Evolutionary conservation across 2,329 filamentous ascomycete genomes (phyloP).

Genomic region (Rutstroemia sp.): DNA sequence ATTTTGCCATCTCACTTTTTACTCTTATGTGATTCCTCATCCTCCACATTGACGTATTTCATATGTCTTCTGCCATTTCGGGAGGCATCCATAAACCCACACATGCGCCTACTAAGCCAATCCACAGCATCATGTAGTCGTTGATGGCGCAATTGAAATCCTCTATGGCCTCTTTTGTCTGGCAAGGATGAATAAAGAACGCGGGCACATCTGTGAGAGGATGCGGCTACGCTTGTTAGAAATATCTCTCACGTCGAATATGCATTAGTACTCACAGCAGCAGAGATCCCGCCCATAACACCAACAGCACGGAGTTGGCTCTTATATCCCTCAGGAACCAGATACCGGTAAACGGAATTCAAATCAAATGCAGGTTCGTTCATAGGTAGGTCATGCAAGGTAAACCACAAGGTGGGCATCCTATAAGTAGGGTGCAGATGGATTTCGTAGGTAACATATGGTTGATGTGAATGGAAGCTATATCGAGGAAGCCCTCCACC

Average conservation of each 20-base stretch:
- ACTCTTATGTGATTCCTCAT: constrained; percentile 14
- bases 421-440: constrained; percentile 68
- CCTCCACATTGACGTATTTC: neutral
- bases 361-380: constrained; percentile 52
- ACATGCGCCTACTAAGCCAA: constrained; percentile 76
- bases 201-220: constrained; percentile 69
- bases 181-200: constrained; percentile 91
- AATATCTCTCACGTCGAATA: neutral
- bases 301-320: constrained; percentile 52
- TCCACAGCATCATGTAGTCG: constrained; percentile 79
- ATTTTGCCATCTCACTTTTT: neutral
- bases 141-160: constrained; percentile 50
- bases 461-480: constrained; percentile 31
- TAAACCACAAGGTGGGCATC: constrained; percentile 71
- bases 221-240: constrained; percentile 41
- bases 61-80: constrained; percentile 43
- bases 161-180: constrained; percentile 74
- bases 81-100: constrained; percentile 73
- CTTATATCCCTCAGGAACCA: constrained; percentile 62
- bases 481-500: constrained; percentile 16
- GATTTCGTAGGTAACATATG: constrained; percentile 56
- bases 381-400: constrained; percentile 48
- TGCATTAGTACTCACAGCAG: constrained; percentile 54
- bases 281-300: constrained; percentile 65
- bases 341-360: constrained; percentile 61